These are phyloP conservation scores for Ajuga reptans DNA, from an alignment of 305 asterid species.

Conservation along the genomic window DNA sequence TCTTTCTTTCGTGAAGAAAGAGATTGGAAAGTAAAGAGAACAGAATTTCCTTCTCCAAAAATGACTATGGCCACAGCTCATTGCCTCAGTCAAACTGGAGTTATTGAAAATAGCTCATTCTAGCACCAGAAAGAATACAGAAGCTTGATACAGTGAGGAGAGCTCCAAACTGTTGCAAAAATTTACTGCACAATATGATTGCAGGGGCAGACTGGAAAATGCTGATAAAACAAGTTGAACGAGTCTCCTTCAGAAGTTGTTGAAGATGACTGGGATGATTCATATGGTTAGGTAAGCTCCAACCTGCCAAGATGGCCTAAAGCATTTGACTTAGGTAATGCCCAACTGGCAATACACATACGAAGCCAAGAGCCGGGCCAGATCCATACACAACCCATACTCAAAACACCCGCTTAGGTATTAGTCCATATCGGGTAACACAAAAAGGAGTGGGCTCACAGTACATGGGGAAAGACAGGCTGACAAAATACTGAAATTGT, in stretches of 20 bases:
- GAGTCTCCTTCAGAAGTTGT: not conserved
- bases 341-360: not conserved
- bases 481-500: slow-evolving; percentile 4
- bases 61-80: not conserved
- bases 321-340: not conserved
- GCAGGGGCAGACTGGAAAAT: not conserved
- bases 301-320: not conserved
- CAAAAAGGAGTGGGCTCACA: not conserved
- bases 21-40: not conserved
- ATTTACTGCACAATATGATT: not conserved
- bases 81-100: slow-evolving; percentile 4
- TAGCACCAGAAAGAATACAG: not conserved
- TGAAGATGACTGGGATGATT: not conserved
- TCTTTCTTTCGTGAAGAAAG: not conserved
- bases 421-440: not conserved
- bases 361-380: not conserved
- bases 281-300: not conserved
- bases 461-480: not conserved
- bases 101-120: not conserved
- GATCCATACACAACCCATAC: not conserved
- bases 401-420: not conserved
- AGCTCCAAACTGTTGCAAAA: slow-evolving; percentile 8
- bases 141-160: slow-evolving; percentile 8
- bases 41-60: not conserved
- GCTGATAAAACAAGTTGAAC: not conserved